Evolutionary conservation across 306 rosid genomes (phyloP).

Genomic region (Quercus rubra): DNA sequence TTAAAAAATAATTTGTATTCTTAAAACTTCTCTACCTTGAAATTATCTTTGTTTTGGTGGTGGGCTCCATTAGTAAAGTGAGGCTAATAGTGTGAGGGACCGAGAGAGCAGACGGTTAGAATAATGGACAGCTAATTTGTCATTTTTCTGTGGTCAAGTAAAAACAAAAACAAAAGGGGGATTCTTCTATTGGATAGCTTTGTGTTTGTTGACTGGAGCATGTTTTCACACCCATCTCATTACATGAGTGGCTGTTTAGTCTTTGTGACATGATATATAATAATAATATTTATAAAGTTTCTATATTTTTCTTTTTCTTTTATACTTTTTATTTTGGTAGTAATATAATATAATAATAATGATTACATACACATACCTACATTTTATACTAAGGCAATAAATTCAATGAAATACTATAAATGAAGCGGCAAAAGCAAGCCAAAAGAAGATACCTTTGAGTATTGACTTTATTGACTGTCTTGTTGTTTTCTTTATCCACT

Average conservation of each 20-base stretch:
- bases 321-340: not conserved
- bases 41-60: not conserved
- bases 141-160: not conserved
- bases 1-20: rapidly evolving
- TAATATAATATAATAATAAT: not conserved
- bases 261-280: not conserved
- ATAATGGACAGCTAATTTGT: not conserved
- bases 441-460: not conserved
- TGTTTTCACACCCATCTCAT: not conserved
- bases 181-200: not conserved
- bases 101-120: not conserved
- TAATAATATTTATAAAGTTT: not conserved
- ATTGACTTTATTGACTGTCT: not conserved
- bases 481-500: constrained; percentile 4
- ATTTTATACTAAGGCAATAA: not conserved
- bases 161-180: not conserved
- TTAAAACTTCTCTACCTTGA: too few relatives aligned
- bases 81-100: not conserved
- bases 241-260: too few relatives aligned
- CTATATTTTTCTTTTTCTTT: not conserved
- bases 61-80: constrained; percentile 8
- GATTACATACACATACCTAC: too few relatives aligned
- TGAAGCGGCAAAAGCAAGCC: constrained; percentile 4
- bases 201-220: not conserved
- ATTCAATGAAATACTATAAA: not conserved